Conservation (phyloP, 768 basidiomycete species). For the Leccinellum albellum region DNA sequence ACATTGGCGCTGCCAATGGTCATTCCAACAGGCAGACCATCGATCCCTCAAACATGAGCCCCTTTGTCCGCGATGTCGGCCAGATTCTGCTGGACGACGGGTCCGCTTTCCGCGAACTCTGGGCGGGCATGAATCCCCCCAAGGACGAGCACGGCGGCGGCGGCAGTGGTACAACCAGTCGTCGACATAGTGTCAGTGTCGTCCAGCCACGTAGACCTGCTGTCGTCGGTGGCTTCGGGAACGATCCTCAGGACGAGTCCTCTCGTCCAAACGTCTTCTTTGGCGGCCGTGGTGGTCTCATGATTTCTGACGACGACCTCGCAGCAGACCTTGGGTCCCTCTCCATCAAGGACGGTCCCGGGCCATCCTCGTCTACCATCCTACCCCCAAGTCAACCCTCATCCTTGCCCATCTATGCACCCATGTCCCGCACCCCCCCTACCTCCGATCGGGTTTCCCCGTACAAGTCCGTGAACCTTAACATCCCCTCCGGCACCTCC, state of each 20-base stretch:
- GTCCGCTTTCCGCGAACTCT: conserved; percentile 67
- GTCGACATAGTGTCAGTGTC: conserved; percentile 79
- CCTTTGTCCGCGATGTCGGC: conserved; percentile 80
- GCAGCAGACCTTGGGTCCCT: conserved; percentile 65
- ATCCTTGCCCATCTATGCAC: conserved; percentile 74
- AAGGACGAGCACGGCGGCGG: conserved; percentile 62
- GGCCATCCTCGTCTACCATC: conserved; percentile 40
- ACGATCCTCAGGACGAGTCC: conserved; percentile 41
- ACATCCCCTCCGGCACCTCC: conserved; percentile 46
- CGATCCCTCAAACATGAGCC: conserved; percentile 76
- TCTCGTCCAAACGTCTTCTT: conserved; percentile 32
- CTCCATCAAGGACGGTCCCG: conserved; percentile 39
- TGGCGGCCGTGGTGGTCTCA: conserved; percentile 54
- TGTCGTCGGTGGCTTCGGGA: conserved; percentile 58
- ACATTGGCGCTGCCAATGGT: conserved; percentile 45
- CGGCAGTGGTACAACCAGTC: conserved; percentile 79
- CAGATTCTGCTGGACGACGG: conserved; percentile 75
- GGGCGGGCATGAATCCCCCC: conserved; percentile 65
- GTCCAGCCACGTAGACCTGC: conserved; percentile 70
- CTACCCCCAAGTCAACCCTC: conserved; percentile 65
- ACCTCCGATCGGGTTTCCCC: conserved; percentile 50
- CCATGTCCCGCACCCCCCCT: conserved; percentile 60
- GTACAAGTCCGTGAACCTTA: conserved; percentile 61
- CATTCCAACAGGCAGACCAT: conserved; percentile 39
- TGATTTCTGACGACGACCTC: conserved; percentile 78